Evolutionary conservation across 2,329 filamentous ascomycete species (phyloP).

Genomic region (Colletotrichum orchidophilum): DNA sequence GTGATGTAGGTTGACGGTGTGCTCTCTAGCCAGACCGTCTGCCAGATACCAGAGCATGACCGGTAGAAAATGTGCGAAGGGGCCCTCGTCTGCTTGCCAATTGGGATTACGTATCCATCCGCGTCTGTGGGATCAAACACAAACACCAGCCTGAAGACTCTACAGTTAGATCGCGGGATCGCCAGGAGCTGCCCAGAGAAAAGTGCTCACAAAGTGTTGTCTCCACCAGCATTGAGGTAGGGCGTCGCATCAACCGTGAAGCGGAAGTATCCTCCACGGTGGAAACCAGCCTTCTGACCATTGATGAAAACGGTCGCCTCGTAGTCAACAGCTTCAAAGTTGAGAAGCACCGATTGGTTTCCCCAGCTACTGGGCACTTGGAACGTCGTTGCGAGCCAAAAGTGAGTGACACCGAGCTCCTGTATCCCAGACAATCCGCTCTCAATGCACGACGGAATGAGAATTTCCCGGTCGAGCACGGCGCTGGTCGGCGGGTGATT

Average conservation of each 20-base stretch:
- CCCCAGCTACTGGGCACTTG: conserved; percentile 58
- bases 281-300: conserved; percentile 57
- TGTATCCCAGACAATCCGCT: conserved; percentile 60
- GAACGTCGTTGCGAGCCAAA: conserved; percentile 63
- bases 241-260: conserved; percentile 69
- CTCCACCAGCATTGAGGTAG: conserved; percentile 47
- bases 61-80: conserved; percentile 76
- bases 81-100: conserved; percentile 70
- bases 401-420: conserved; percentile 49
- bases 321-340: conserved; percentile 69
- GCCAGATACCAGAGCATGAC: conserved; percentile 79
- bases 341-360: conserved; percentile 55
- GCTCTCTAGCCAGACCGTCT: conserved; percentile 76
- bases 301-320: conserved; percentile 68
- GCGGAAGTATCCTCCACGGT: conserved; percentile 70
- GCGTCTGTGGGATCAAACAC: conserved; percentile 74
- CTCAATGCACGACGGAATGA: conserved; percentile 55
- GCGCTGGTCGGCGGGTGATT: conserved; percentile 36
- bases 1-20: conserved; percentile 66
- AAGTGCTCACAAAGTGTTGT: conserved; percentile 62
- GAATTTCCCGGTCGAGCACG: conserved; percentile 49
- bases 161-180: not conserved
- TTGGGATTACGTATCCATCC: conserved; percentile 64
- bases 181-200: too few species aligned
- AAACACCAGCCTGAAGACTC: conserved; percentile 62